A percentile compares a stretch with the other conserved stretches of the same genome.
phyloP scores from a whole-genome alignment of 2,329 filamentous ascomycete genomes.

The Fusarium camptoceras region DNA sequence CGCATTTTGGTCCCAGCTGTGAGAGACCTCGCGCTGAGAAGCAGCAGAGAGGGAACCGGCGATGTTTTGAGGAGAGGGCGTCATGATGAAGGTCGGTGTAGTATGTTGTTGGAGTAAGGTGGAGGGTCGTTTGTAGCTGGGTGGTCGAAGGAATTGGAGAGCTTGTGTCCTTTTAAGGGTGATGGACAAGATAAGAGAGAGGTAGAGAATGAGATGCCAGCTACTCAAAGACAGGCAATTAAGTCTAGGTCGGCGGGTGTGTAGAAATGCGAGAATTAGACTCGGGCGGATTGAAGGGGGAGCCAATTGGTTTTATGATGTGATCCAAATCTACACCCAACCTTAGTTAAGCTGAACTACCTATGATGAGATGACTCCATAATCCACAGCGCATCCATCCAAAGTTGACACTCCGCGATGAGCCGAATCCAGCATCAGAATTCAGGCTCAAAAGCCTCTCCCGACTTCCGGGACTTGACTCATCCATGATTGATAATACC shows the following conservation, averaged over 20 bases:
- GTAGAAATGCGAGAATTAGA: conserved; percentile 1
- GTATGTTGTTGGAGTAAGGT: conserved; percentile 44
- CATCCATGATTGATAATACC: conserved; percentile 32
- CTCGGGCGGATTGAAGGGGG: conserved; percentile 7
- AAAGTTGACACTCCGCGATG: conserved; percentile 39
- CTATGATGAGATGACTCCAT: conserved; percentile 38
- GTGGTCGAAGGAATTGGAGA: conserved; percentile 20
- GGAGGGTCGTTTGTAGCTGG: conserved; percentile 28
- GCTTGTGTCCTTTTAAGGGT: conserved; percentile 6
- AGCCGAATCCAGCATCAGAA: conserved; percentile 41
- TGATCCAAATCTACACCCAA: conserved; percentile 13
- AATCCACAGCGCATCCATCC: conserved; percentile 18
- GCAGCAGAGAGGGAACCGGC: conserved; percentile 50
- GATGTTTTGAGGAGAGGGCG: conserved; percentile 63
- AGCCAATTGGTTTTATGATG: conserved; percentile 38
- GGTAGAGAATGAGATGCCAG: conserved; percentile 18
- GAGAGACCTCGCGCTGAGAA: conserved; percentile 59
- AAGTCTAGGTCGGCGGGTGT: background rate
- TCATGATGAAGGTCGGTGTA: conserved; percentile 51
- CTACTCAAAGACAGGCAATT: conserved; percentile 3
- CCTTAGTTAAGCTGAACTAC: conserved; percentile 11
- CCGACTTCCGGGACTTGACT: conserved; percentile 46
- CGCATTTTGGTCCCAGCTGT: conserved; percentile 69
- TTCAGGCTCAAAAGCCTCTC: conserved; percentile 29
- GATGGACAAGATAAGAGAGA: background rate